Conservation (phyloP, 129 eudicot genomes). For the Helichrysum umbraculigerum region DNA sequence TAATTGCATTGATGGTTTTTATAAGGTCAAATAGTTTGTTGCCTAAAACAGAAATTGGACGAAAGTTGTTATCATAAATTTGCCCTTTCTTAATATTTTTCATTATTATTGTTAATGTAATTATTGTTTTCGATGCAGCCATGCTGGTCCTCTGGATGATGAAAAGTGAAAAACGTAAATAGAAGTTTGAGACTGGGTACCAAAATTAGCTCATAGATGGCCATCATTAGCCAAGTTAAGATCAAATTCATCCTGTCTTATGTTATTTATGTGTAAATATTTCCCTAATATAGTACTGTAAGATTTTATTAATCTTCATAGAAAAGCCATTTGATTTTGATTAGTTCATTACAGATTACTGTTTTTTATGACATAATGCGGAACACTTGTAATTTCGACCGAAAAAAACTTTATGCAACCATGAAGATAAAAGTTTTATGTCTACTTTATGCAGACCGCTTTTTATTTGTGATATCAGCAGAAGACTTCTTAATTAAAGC, state of each 20-base stretch:
- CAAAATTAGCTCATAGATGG: not conserved
- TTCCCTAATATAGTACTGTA: not conserved
- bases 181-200: not conserved
- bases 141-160: no score
- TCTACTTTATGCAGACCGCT: not conserved
- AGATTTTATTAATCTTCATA: not conserved
- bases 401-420: not conserved
- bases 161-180: conserved; percentile 3
- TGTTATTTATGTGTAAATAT: not conserved
- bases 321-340: not conserved
- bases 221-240: not conserved
- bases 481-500: not conserved
- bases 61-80: no score
- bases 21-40: no score
- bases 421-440: not conserved
- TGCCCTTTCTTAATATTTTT: no score
- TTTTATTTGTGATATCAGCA: conserved; percentile 5
- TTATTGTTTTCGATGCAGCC: no score
- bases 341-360: not conserved
- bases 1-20: no score
- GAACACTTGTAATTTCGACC: not conserved
- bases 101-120: no score
- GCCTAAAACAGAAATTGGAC: no score
- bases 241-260: not conserved
- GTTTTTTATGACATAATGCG: conserved; percentile 7